A percentile compares a stretch with the other conserved stretches of the same genome.
These are phyloP conservation scores for Candida coquimbonensis DNA, from an alignment of 805 yeast species.

Conservation along the genomic window DNA sequence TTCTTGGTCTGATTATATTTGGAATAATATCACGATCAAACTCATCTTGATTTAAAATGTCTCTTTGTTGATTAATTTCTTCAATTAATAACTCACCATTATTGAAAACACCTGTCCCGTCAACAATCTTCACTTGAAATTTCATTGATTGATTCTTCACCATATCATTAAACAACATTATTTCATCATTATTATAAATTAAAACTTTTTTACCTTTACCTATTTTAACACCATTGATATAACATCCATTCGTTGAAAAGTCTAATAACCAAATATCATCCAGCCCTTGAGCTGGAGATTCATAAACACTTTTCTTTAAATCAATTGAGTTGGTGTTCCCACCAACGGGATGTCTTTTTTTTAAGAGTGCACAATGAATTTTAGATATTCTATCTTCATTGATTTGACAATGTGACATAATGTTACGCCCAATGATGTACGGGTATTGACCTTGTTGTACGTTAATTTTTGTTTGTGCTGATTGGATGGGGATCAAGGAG, in stretches of 20 bases:
- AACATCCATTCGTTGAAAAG: conserved; percentile 73
- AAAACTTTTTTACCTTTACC: conserved; percentile 58
- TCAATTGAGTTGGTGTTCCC: background rate
- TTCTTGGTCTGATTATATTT: background rate
- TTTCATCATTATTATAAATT: conserved; percentile 56
- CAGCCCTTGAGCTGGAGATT: conserved; percentile 66
- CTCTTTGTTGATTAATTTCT: background rate
- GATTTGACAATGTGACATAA: conserved; percentile 51
- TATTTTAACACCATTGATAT: conserved; percentile 50
- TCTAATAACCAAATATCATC: conserved; percentile 80
- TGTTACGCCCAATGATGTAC: conserved; percentile 69
- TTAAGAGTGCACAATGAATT: conserved; percentile 66
- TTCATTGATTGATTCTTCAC: conserved; percentile 44
- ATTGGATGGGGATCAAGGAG: conserved; percentile 44
- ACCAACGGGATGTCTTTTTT: conserved; percentile 56
- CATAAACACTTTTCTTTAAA: conserved; percentile 38
- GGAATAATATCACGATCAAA: conserved; percentile 12
- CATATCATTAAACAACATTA: conserved; percentile 61
- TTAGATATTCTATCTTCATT: conserved; percentile 77
- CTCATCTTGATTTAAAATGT: conserved; percentile 8
- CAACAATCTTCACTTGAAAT: conserved; percentile 46
- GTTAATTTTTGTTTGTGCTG: conserved; percentile 35
- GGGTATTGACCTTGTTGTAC: conserved; percentile 64
- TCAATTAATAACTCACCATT: conserved; percentile 29
- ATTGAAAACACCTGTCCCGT: conserved; percentile 57